Base-by-base conservation (phyloP, 352 stramenopile genomes). In the Pythium phragmitis region DNA sequence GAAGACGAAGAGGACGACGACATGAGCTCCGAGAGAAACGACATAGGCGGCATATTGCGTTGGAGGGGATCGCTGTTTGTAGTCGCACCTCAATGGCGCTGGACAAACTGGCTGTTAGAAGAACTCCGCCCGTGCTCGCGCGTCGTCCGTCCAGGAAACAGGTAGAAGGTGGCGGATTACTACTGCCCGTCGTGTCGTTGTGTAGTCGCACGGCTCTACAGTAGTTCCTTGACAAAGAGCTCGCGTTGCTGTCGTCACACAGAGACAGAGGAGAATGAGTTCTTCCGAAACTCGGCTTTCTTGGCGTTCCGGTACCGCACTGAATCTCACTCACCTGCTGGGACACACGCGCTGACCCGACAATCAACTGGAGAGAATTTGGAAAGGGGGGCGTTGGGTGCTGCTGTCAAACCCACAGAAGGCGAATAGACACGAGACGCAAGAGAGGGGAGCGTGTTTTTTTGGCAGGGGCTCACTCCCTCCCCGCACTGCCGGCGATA, bases 11-110 rank as follows among this genome's bases (percentile, higher is more conserved):
- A 39, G 34, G 34, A 72, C 47, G 70, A 70, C 60, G 63, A 53
- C 73, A 87, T 81, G 57, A 87, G 72, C 75, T 80, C 74, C 36
- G 78, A 80, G 54, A 87, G 74, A 65, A 87, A 87, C 59, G 78
- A 72, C 54, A 68, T 85, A 59, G 78, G 76, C 68, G 78, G 65
- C 78, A 87, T 87, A 36, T 33, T 65, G 9, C 13, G 16, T 16
- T 7, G n/a, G 49, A 30, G 26, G 26, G 4, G n/a, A 30, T 50
- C 33, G 49, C 33, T 56, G 49, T 19, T 19, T 46, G 51, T 58
- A 48, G 51, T 58, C 51, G 51, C 51, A 58, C 51, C 51, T 58
- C 51, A 39, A 16, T 9, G 19, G n/a, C n/a, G n/a, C 17, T 45
- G 30, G 34, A 39, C 11, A 39, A 39, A 33, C 13, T 39, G 34